Conservation (phyloP, 139 green algal genomes). For the Volvox reticuliferus region DNA sequence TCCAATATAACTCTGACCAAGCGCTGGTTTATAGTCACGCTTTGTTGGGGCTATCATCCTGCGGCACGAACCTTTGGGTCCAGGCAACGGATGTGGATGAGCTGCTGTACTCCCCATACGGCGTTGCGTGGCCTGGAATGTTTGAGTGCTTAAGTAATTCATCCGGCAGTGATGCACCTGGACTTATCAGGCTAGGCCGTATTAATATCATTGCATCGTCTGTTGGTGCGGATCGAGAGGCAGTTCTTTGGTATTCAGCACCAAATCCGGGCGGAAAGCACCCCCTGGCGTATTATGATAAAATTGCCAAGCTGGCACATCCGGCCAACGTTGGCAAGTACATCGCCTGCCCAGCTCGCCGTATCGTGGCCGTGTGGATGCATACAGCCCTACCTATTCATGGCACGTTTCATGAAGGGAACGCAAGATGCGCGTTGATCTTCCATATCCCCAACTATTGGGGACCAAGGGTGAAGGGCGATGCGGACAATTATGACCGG, state of each 20-base stretch:
- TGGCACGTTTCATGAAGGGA: neutral
- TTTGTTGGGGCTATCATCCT: too few species aligned
- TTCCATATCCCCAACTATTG: conserved; percentile 7
- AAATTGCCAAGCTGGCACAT: too few species aligned
- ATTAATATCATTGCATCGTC: neutral
- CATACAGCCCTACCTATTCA: neutral
- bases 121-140: neutral
- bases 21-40: too few species aligned
- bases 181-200: neutral
- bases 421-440: neutral
- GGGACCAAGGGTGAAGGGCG: neutral
- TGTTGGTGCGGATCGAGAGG: neutral
- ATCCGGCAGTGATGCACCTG: neutral
- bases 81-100: too few species aligned
- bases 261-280: neutral
- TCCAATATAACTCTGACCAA: too few species aligned
- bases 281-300: too few species aligned
- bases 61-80: too few species aligned
- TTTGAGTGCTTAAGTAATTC: neutral
- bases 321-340: neutral
- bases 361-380: neutral
- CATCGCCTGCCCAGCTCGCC: conserved; percentile 1
- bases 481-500: neutral
- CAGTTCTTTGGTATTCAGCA: neutral
- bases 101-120: too few species aligned